A percentile compares a stretch with the other conserved stretches of the same genome.
These are phyloP conservation scores for Cryomyces minteri DNA, from an alignment of 495 filamentous ascomycete species.

Conservation along the genomic window DNA sequence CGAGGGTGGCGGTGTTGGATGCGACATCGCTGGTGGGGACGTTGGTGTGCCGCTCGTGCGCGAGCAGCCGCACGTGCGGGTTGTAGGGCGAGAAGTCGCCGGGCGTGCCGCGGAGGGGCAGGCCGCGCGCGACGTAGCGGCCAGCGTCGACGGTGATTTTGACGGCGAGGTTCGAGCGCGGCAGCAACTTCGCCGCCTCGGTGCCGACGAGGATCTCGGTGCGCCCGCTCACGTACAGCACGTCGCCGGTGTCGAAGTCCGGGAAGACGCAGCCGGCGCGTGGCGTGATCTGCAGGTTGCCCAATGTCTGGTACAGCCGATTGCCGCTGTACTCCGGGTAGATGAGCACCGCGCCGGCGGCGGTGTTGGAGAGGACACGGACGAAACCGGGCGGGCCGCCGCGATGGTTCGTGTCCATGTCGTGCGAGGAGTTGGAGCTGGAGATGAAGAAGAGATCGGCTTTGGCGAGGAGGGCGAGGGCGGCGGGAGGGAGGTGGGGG, in stretches of 20 bases:
- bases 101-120: conserved; percentile 43
- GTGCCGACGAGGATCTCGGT: conserved; percentile 45
- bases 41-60: conserved; percentile 24
- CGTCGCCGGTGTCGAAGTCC: conserved; percentile 49
- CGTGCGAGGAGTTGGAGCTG: conserved; percentile 34
- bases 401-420: conserved; percentile 76
- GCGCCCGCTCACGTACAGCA: conserved; percentile 49
- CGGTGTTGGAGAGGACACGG: conserved; percentile 37
- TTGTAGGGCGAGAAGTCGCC: conserved; percentile 55
- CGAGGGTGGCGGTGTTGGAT: conserved; percentile 28
- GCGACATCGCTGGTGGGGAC: conserved; percentile 5
- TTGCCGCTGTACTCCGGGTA: conserved; percentile 77
- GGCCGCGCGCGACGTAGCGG: conserved; percentile 38
- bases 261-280: conserved; percentile 47
- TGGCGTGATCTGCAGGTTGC: conserved; percentile 50
- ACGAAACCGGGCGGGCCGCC: conserved; percentile 61
- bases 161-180: conserved; percentile 53
- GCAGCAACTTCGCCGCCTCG: conserved; percentile 37
- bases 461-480: conserved; percentile 38
- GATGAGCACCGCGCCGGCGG: conserved; percentile 30
- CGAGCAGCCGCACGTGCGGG: conserved; percentile 36
- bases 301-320: conserved; percentile 62
- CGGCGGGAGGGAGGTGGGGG: conserved; percentile 23
- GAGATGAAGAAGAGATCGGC: conserved; percentile 67
- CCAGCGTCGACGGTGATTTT: conserved; percentile 41